Base-by-base conservation (phyloP, 2,329 filamentous ascomycete genomes). In the Sordariomycetes sp. region DNA sequence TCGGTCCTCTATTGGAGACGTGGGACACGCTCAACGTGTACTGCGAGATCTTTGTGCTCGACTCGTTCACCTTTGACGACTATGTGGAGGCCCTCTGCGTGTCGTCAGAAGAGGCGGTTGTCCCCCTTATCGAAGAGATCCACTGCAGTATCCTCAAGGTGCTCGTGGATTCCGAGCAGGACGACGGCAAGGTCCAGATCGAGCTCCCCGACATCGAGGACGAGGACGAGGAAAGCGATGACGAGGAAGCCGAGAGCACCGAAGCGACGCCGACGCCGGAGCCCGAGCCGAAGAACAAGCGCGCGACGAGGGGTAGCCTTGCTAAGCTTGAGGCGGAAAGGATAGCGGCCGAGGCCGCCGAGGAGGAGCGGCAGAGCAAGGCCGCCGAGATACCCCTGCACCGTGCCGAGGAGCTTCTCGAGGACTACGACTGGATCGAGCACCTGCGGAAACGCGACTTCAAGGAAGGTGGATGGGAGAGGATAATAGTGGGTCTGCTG, bases 21-120 rank as follows among this genome's bases (percentile, higher is more conserved):
- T 99, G 94, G 94, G 91, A 97, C 65, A 97, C 92, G 0, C 79
- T 99, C 37, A 99, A 97, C 66, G 93, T 99, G n/a, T 97, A 97
- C 68, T 96, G 91, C 67, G 90, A 96, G 66, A 87, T 97, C 20
- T 96, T 96, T 68, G 84, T 90, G 66, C 79, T 99, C 28, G 94
- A 99, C 70, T 97, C 93, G 0, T 99, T 99, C 68, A 97, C 93
- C 0, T 95, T 97, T 66, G 94, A 99, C 69, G 94, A 99, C 70
- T 97, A 92, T 66, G 79, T 96, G 4, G 88, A 97, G 68, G 88
- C 92, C 0, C 85, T 99, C 78, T 81, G 86, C 54, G 87, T 92
- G 59, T 81, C 88, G 0, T 90, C 85, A 0, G 81, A 86, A 37
- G 84, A 90, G 24, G 75, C 83, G 1, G 86, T 87, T 8, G 94